A percentile compares a stretch with the other conserved stretches of the same genome.
Conservation (phyloP, 2,329 filamentous ascomycete genomes). For the Penicillium sp. region DNA sequence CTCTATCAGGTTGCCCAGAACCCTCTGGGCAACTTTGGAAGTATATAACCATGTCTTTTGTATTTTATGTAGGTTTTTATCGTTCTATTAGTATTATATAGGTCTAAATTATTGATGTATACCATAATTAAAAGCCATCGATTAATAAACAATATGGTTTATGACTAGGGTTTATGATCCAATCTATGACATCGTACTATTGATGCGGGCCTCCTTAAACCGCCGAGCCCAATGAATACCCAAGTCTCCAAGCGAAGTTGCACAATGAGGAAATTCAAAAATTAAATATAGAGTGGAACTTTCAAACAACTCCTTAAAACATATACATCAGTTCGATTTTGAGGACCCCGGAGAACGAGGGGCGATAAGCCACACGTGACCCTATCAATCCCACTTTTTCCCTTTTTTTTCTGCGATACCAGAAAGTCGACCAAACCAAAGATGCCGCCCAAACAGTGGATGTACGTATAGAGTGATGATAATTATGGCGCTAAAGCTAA, state of each 20-base stretch:
- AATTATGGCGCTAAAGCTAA: constrained; percentile 5
- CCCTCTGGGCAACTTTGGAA: background rate
- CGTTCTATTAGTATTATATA: background rate
- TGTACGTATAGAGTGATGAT: constrained; percentile 49
- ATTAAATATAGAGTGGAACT: background rate
- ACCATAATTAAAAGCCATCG: background rate
- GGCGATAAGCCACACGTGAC: constrained; percentile 34
- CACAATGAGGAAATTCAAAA: constrained; percentile 2
- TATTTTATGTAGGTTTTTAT: background rate
- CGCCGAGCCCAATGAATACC: constrained; percentile 9
- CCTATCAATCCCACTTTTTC: constrained; percentile 31
- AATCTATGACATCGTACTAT: background rate
- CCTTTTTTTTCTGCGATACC: constrained; percentile 21
- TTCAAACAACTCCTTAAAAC: background rate
- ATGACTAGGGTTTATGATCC: background rate
- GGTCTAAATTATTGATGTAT: background rate
- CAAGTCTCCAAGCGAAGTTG: constrained; percentile 9
- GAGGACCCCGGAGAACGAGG: constrained; percentile 25
- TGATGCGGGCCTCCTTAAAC: constrained; percentile 1
- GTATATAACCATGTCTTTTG: background rate
- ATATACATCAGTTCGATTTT: background rate
- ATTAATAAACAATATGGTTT: background rate
- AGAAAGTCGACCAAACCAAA: constrained; percentile 38
- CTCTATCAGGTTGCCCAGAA: background rate
- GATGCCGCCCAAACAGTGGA: constrained; percentile 75